Conservation (phyloP, 1,284 basidiomycete genomes). For the Rhodotorula sp. region DNA sequence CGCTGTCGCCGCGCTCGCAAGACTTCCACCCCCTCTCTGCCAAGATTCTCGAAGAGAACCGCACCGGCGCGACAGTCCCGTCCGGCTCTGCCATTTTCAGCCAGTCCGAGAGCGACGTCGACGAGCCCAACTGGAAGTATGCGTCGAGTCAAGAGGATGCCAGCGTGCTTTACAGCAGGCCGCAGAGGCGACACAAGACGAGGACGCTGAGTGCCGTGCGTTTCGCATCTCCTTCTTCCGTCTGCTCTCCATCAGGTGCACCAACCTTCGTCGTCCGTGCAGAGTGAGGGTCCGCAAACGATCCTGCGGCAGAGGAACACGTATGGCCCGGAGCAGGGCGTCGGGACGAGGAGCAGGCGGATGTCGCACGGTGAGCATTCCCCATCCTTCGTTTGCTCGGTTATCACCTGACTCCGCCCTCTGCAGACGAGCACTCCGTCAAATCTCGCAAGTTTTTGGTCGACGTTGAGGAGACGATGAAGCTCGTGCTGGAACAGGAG, state of each 20-base stretch:
- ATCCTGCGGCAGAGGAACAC: conserved; percentile 31
- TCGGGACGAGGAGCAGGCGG: conserved; percentile 15
- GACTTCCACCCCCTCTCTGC: conserved; percentile 4
- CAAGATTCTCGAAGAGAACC: neutral
- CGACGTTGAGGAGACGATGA: conserved; percentile 98
- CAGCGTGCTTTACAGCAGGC: conserved; percentile 32
- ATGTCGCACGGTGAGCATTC: conserved; percentile 38
- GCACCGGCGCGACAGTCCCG: conserved; percentile 1
- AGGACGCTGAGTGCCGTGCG: conserved; percentile 34
- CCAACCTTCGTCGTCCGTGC: neutral
- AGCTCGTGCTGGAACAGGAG: conserved; percentile 93
- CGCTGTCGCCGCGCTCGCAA: neutral
- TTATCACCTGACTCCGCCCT: neutral
- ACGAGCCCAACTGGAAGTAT: conserved; percentile 7
- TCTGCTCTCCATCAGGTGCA: too few species aligned
- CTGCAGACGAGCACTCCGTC: conserved; percentile 52
- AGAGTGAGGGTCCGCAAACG: conserved; percentile 31
- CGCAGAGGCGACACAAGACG: conserved; percentile 35
- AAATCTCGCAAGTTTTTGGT: conserved; percentile 79
- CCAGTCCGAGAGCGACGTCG: conserved; percentile 26
- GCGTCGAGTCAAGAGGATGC: conserved; percentile 35
- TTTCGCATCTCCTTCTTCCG: neutral
- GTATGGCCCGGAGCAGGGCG: conserved; percentile 14
- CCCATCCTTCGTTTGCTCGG: too few species aligned
- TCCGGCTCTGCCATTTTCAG: conserved; percentile 13